Percentiles rank a stretch among this genome's conserved stretches.
Conservation (phyloP, 2,329 filamentous ascomycete genomes). For the Fusarium piperis region DNA sequence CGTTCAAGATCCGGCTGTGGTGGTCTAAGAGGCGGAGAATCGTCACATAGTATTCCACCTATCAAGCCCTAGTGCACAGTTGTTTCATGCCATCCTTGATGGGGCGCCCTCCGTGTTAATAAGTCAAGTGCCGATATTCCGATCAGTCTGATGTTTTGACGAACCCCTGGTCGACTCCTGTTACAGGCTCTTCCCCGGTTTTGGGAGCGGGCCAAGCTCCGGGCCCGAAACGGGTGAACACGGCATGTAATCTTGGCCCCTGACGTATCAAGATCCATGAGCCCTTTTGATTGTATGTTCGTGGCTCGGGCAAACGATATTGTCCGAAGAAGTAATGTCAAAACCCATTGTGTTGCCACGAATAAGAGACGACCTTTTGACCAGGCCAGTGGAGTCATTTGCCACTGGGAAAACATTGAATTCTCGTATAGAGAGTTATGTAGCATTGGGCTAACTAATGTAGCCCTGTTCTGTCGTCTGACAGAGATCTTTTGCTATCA, state of each 20-base stretch:
- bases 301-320: neutral
- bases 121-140: constrained; percentile 2
- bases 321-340: neutral
- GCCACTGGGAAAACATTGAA: neutral
- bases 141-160: neutral
- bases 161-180: neutral
- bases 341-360: neutral
- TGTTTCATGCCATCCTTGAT: neutral
- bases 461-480: neutral
- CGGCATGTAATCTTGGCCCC: neutral
- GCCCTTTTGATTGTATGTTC: neutral
- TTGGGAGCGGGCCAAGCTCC: neutral
- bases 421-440: neutral
- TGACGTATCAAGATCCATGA: neutral
- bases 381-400: neutral
- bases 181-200: neutral
- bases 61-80: neutral
- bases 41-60: neutral
- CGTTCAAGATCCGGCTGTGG: neutral
- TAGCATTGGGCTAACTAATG: neutral
- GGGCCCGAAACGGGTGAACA: neutral
- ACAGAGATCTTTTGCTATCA: neutral
- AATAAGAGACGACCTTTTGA: neutral
- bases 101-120: neutral
- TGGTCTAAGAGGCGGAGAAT: neutral